Percentiles rank a stretch among this genome's conserved stretches.
Conservation (phyloP, 257 asterid genomes). For the Salvia rosmarinus region DNA sequence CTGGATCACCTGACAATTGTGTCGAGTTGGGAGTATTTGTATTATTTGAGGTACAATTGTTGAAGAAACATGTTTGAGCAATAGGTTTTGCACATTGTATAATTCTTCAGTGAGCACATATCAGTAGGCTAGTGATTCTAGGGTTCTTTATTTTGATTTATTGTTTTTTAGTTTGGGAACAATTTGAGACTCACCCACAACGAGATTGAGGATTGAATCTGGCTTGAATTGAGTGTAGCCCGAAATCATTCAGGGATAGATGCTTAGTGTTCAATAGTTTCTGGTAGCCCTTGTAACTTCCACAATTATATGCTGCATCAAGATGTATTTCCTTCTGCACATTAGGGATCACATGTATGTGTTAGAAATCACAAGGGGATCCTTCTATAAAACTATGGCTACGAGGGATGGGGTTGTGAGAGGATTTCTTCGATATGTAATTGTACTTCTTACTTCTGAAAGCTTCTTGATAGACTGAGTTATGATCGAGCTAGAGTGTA, state of each 20-base stretch:
- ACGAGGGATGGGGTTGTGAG: background rate
- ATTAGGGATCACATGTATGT: background rate
- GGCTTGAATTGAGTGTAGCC: background rate
- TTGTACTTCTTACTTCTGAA: constrained; percentile 7
- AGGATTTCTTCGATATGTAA: background rate
- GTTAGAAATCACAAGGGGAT: background rate
- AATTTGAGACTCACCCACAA: background rate
- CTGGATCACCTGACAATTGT: background rate
- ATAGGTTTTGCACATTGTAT: background rate
- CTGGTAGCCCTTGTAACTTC: background rate
- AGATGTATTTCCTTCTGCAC: background rate
- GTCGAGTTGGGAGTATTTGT: background rate
- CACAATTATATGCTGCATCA: constrained; percentile 1
- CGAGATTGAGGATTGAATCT: constrained; percentile 8
- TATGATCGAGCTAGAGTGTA: constrained; percentile 17
- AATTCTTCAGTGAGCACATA: background rate
- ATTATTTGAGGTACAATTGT: background rate
- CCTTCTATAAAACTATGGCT: background rate
- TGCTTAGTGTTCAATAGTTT: background rate
- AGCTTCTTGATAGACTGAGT: constrained; percentile 20
- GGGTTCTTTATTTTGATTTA: background rate
- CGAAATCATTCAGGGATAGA: background rate
- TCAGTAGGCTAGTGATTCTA: background rate
- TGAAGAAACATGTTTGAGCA: background rate
- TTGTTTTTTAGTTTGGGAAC: background rate